These are phyloP conservation scores for Penicillium sp. DNA, from an alignment of 2,329 filamentous ascomycete species.

Conservation along the genomic window DNA sequence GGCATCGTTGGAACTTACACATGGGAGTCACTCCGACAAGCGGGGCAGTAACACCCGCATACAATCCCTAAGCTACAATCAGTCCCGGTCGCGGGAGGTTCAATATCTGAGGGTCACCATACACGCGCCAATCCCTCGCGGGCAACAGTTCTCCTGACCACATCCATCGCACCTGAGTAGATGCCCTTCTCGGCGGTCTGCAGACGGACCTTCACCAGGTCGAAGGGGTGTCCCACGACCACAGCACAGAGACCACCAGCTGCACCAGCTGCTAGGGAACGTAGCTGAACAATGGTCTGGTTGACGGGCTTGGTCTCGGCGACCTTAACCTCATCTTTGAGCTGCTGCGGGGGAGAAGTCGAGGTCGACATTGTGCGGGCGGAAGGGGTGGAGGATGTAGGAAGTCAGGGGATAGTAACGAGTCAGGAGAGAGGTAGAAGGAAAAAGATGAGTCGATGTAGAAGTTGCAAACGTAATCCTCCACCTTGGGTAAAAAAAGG, in stretches of 20 bases:
- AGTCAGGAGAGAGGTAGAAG: constrained; percentile 1
- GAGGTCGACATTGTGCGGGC: constrained; percentile 32
- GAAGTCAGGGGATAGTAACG: not conserved
- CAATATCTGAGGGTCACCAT: constrained; percentile 20
- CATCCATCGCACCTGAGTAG: constrained; percentile 87
- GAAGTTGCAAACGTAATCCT: not conserved
- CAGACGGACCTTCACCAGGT: constrained; percentile 94
- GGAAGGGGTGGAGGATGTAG: constrained; percentile 5
- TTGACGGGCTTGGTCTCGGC: constrained; percentile 35
- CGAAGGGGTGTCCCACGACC: constrained; percentile 92
- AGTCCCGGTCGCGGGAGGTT: constrained; percentile 6
- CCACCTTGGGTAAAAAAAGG: constrained; percentile 1
- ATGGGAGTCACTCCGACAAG: constrained; percentile 96
- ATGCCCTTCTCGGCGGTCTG: constrained; percentile 95
- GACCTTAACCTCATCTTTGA: constrained; percentile 32
- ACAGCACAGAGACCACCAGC: constrained; percentile 95
- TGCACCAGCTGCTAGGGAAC: constrained; percentile 84
- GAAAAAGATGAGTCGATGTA: constrained; percentile 4
- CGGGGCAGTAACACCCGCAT: constrained; percentile 95
- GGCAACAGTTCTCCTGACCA: constrained; percentile 84
- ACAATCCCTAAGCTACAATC: constrained; percentile 64
- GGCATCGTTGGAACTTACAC: constrained; percentile 66
- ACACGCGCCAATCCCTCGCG: constrained; percentile 73
- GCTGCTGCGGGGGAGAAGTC: constrained; percentile 29
- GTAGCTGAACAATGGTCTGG: constrained; percentile 63